Conservation (phyloP, 2,329 filamentous ascomycete genomes). For the Mycosphaerella arachidis region DNA sequence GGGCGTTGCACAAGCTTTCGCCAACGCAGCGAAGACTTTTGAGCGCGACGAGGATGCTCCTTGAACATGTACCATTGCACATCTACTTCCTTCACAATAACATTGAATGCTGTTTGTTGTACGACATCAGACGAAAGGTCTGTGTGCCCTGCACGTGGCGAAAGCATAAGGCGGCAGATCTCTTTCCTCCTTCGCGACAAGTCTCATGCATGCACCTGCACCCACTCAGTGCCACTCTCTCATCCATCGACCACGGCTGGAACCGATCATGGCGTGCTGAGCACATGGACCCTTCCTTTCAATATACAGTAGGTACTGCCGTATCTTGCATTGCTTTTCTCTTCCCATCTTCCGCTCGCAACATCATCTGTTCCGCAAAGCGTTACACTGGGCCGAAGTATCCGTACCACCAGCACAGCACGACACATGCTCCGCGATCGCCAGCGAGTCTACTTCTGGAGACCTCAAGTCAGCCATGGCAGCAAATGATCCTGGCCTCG, state of each 20-base stretch:
- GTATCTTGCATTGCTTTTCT: not conserved
- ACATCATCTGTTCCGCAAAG: not conserved
- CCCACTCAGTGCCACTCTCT: not conserved
- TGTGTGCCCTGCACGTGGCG: not conserved
- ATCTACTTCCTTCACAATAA: not conserved
- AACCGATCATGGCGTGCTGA: not conserved
- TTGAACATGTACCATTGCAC: not conserved
- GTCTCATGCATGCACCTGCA: not conserved
- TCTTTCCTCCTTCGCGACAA: not conserved
- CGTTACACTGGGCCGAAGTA: not conserved
- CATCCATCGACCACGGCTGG: not conserved
- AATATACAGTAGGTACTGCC: not conserved
- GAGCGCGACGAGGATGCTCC: not conserved
- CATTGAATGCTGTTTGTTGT: not conserved
- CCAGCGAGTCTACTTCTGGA: slow-evolving; percentile 12
- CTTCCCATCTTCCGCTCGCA: not conserved
- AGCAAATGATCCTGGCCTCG: slow-evolving; percentile 32
- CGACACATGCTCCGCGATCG: slow-evolving; percentile 6
- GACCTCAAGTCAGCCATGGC: slow-evolving; percentile 27
- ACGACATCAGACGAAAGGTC: not conserved
- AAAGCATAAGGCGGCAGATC: not conserved
- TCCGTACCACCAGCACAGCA: not conserved
- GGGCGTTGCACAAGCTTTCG: slow-evolving; percentile 1
- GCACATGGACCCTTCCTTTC: not conserved
- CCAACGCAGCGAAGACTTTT: not conserved